phyloP scores from a whole-genome alignment of 129 eudicot genomes.

The Arctium minus region DNA sequence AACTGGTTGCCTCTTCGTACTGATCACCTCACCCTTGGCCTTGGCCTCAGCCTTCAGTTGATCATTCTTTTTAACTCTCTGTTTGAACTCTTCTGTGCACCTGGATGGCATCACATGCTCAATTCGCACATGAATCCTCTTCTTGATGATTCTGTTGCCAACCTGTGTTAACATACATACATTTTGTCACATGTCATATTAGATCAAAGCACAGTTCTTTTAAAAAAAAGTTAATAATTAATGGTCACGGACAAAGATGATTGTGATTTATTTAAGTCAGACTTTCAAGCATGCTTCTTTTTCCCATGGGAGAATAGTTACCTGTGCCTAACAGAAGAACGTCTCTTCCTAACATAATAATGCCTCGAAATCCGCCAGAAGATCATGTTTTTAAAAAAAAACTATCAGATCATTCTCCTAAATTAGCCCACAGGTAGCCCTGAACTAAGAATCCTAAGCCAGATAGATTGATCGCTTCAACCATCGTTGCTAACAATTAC shows the following conservation, averaged over 20 bases:
- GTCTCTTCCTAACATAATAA: too few species aligned
- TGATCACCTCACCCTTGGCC: constrained; percentile 66
- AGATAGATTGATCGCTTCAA: too few species aligned
- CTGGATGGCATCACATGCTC: constrained; percentile 90
- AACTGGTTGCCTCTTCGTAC: constrained; percentile 84
- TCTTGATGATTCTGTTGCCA: constrained; percentile 68
- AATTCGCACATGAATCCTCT: constrained; percentile 88
- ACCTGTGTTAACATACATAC: constrained; percentile 37
- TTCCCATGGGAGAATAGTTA: too few species aligned
- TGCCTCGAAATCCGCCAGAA: too few species aligned
- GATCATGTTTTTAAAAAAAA: too few species aligned
- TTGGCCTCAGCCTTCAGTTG: constrained; percentile 81
- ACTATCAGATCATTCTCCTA: too few species aligned
- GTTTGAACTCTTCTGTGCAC: constrained; percentile 73
- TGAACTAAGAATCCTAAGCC: too few species aligned
- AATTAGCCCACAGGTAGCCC: too few species aligned
- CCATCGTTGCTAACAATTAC: too few species aligned
- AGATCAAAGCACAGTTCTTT: not conserved
- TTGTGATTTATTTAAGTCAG: too few species aligned
- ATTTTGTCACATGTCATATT: not conserved
- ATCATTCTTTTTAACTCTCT: constrained; percentile 68
- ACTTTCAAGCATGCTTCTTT: not conserved
- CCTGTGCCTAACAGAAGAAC: too few species aligned
- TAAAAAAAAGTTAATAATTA: not conserved
- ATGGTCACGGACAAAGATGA: too few species aligned